Base-by-base conservation (phyloP, 1,284 basidiomycete genomes). In the Sporisorium exsertum region DNA sequence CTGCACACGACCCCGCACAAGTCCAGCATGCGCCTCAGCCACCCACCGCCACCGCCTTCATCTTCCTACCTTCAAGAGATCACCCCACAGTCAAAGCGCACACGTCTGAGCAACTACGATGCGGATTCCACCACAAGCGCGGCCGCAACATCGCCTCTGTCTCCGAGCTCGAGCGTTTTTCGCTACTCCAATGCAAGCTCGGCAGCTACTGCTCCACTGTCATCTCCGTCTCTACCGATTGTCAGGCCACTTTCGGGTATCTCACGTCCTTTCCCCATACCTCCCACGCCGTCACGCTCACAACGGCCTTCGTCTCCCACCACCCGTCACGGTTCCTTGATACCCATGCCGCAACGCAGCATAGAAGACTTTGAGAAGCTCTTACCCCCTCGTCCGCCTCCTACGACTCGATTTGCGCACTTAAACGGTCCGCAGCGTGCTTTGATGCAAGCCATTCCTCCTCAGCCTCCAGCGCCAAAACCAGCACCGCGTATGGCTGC, bases 201-300 rank as follows among this genome's bases (percentile, higher is more conserved):
- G 37, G 45, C 63, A 12, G 45, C 51, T 22, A 58, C 54, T 16
- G 61, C 24, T 12, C 29, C 51, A 20, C 22, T 46, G 9, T 62
- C 63, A 5, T 59, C 63, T 1, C 51, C 68, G 1, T 61, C 66
- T 16, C 13, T 32, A 5, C 37, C 69, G 12, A 58, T 35, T 13
- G 56, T 72, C 10, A 50, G 63, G n/a, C 69, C 63, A 20, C 69
- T 72, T 18, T 72, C 69, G 2, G 69, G 63, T 9, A 72, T 72
- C 32, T 55, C 59, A 2, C 60, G 63, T 33, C 59, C 69, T 6
- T 27, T 65, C 6, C 69, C 63, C 4, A 9, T 63, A 40, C 63
- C 59, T 9, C 35, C 63, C 12, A 66, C 59, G 5, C 63, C 69
- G 8, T 65, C 68, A n/a, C 68, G 58, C 24, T 43, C 63, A 12